Evolutionary conservation across 1,139 yeast species (phyloP).

Genomic region (Entelexis paramagnoliae): DNA sequence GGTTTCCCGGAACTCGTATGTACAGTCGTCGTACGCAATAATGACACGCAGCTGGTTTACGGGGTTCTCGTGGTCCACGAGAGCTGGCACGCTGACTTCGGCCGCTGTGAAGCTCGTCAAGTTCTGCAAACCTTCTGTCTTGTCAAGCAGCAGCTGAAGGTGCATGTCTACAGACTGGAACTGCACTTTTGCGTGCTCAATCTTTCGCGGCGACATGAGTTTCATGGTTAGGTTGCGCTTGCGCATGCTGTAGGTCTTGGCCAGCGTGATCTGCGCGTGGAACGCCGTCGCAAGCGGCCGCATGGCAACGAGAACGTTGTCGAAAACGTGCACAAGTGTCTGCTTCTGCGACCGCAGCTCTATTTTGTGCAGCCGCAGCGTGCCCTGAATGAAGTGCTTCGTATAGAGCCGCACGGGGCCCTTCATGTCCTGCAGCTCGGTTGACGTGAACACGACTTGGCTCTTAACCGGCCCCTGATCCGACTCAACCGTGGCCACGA

Average conservation of each 20-base stretch:
- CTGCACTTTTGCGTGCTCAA: slow-evolving; percentile 16
- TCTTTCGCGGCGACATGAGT: slow-evolving; percentile 12
- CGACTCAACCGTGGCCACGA: slow-evolving; percentile 6
- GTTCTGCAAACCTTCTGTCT: slow-evolving; percentile 9
- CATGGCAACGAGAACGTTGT: slow-evolving; percentile 16
- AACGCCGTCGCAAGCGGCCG: slow-evolving; percentile 20
- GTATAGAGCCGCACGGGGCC: slow-evolving; percentile 23
- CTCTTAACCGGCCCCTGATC: neutral
- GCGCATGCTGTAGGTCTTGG: slow-evolving; percentile 13
- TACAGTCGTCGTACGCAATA: slow-evolving; percentile 30
- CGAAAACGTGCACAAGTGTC: slow-evolving; percentile 23
- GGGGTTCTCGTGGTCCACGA: slow-evolving; percentile 21
- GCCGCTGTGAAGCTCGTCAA: slow-evolving; percentile 16
- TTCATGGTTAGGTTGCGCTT: slow-evolving; percentile 21
- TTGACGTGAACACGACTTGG: slow-evolving; percentile 8
- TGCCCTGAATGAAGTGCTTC: slow-evolving; percentile 16
- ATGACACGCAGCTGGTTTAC: slow-evolving; percentile 30
- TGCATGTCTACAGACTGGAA: slow-evolving; percentile 18
- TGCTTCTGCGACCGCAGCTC: slow-evolving; percentile 7
- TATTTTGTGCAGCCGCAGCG: slow-evolving; percentile 5
- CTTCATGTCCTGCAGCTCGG: neutral
- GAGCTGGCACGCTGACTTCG: slow-evolving; percentile 21
- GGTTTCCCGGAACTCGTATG: slow-evolving; percentile 26
- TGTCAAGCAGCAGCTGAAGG: slow-evolving; percentile 22
- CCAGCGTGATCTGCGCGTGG: slow-evolving; percentile 16